Evolutionary conservation across 805 yeast species (phyloP), one percentile per base, ranked within the genome.

Genomic region (Ogataea chonburiensis): DNA sequence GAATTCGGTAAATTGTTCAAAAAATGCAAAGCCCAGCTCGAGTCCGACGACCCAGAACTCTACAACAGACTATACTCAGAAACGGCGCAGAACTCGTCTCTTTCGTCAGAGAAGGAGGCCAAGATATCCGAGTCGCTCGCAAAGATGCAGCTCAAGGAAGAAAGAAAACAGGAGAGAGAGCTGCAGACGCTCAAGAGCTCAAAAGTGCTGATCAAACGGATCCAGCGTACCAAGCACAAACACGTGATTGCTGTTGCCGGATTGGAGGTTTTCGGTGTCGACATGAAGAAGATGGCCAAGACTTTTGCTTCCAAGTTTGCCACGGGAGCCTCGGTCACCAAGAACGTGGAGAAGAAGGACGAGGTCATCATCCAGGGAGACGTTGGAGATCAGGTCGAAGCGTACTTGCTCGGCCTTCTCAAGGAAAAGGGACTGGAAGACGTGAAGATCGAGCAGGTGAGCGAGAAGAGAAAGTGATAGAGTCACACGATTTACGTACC

Each of bases 321-420:
- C 10, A 89, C 97, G 7, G 98, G 98, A 34, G 91, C 96, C 18
- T 79, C 93, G 15, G 95, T 89, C 10, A 80, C 88, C 4, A 89
- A 89, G 64, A 85, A 79, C 46, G 88, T 79, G 3, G 98, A 89
- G 47, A 89, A 89, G 64, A 86, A 84, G 59, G 96, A 91, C 45
- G 98, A 89, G 56, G 77, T 89, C 38, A 75, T 86, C 40, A 82
- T 89, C 42, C 97, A 89, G 66, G 98, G 98, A 53, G 98, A 91
- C 62, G 93, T 89, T 28, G 83, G 88, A 39, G 96, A 88, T 47
- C 95, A 83, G 53, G 93, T 88, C 18, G 94, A 85, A 56, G 83
- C 67, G 5, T 84, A 83, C 50, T 75, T 89, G 44, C 75, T 71
- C 32, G 75, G 73, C 29, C 64, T 87, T 49, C 68, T 89, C 49